Base-by-base conservation (phyloP, 2,329 filamentous ascomycete species). In the Sporothrix pseudoabietina region DNA sequence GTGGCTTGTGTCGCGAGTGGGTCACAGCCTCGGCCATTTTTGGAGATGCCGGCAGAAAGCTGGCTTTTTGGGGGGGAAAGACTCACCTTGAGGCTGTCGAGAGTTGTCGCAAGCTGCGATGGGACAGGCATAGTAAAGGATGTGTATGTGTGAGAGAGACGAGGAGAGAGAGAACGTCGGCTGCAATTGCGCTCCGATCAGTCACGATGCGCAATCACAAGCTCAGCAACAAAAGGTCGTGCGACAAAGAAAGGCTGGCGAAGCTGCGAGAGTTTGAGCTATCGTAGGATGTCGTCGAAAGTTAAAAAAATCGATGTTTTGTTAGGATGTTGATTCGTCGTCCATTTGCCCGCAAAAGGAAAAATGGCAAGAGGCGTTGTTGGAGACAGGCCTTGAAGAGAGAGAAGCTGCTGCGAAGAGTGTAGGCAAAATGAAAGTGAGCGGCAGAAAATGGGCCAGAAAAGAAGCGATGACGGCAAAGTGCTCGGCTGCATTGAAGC, bases 401-500 rank as follows among this genome's bases (percentile, higher is more conserved):
- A 49, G 41, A 44, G 41, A 44, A 41, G 2, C 12, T 41, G 26
- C 26, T 47, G 39, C 4, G n/a, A 10, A 26, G 7, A 30, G 39
- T 7, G 41, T 26, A 16, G 41, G 22, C 22, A 66, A 44, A 22
- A 52, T 1, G 44, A 44, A 22, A 68, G 65, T 32, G 47, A 68
- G 63, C 26, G 44, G 54, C 66, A n/a, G 66, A 32, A 39, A 54
- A 69, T 16, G n/a, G 66, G 47, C 44, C 26, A 69, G 54, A 65
- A 65, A 49, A 44, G 19, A 41, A 71, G 72, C 57, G 72, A 73
- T 71, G 68, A 69, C 72, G 72, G 69, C 61, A 74, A 71, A 69
- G 39, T 8, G 55, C 39, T 71, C 57, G 72, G 41, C 72, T 52
- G 63, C 49, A 44, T 63, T 69, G 72, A 69, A 72, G 69, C 72